Evolutionary conservation across 495 filamentous ascomycete species (phyloP), one percentile per base, ranked within the genome.

Genomic region (Gamarada debralockiae): DNA sequence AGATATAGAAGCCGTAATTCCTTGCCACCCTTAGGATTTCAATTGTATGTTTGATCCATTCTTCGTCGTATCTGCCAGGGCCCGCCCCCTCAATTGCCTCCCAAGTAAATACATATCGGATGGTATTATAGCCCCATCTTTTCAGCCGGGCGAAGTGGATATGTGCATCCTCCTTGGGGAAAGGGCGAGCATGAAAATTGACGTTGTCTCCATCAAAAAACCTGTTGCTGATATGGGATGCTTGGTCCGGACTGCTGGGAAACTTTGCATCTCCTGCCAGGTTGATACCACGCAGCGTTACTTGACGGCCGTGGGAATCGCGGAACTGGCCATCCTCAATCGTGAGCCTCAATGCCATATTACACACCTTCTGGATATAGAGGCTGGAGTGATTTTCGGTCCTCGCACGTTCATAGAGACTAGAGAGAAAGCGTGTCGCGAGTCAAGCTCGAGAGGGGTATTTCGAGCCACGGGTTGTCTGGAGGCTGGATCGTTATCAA

Each of bases 41-140:
- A 54, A 97, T 90, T 1, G 95, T 97, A 64, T 92, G 88, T 47
- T 87, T 69, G 53, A 96, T 88, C 87, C 89, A 98, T 55, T 90
- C 87, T 61, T 98, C 87, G 56, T 98, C 93, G 68, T 97, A 98
- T 56, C 76, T 87, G 1, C 90, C 90, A n/a, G 93, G 93, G 0
- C 92, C 93, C 12, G 84, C 84, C 53, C 90, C 83, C 70, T 98
- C 93, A 62, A 98, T 92, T 15, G 93, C 92, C 66, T 98, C 93
- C 93, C 93, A 98, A 0, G 92, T 97, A 65, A 96, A 98, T 54
- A 98, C 77, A 65, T 98, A 98, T 61, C 93, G 79, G 45, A 98
- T 92, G 1, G 87, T 89, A 68, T 97, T 98, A 68, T 96, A 98
- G 6, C 93, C 93, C 74, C 80, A 96, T 55, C 84, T 85, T 55